These are phyloP conservation scores for Barbarea vulgaris DNA, from an alignment of 345 rosid genomes.

Conservation along the genomic window DNA sequence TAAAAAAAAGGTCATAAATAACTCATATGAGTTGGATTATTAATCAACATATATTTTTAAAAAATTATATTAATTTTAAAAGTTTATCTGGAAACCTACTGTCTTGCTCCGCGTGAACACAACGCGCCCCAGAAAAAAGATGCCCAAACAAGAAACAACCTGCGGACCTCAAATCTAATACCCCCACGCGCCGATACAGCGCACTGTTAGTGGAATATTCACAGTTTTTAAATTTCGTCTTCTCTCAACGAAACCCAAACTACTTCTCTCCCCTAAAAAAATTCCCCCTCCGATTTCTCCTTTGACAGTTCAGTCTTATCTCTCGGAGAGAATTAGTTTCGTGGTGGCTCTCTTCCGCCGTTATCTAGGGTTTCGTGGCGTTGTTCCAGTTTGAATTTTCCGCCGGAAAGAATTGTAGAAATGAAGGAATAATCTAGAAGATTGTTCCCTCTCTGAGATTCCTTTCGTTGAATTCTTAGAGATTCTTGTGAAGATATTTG, in stretches of 20 bases:
- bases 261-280: conserved; percentile 31
- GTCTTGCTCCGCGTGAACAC: conserved; percentile 28
- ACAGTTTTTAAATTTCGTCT: conserved; percentile 15
- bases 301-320: conserved; percentile 35
- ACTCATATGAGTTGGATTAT: conserved; percentile 41
- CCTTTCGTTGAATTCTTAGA: conserved; percentile 13
- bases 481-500: conserved; percentile 34
- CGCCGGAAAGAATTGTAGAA: conserved; percentile 3
- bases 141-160: conserved; percentile 41
- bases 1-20: not conserved
- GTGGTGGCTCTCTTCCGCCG: conserved; percentile 14
- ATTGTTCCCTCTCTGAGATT: conserved; percentile 10
- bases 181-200: conserved; percentile 14
- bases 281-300: conserved; percentile 44
- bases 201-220: conserved; percentile 5
- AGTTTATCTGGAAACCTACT: not conserved
- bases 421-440: conserved; percentile 27
- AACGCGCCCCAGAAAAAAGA: conserved; percentile 33
- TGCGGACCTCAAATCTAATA: conserved; percentile 19
- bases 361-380: not conserved
- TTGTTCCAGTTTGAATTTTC: conserved; percentile 15
- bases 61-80: not conserved
- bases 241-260: conserved; percentile 20
- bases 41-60: not conserved
- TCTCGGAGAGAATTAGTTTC: conserved; percentile 7